These are phyloP conservation scores for Drechslera avenae DNA, from an alignment of 2,329 filamentous ascomycete species.

Conservation along the genomic window DNA sequence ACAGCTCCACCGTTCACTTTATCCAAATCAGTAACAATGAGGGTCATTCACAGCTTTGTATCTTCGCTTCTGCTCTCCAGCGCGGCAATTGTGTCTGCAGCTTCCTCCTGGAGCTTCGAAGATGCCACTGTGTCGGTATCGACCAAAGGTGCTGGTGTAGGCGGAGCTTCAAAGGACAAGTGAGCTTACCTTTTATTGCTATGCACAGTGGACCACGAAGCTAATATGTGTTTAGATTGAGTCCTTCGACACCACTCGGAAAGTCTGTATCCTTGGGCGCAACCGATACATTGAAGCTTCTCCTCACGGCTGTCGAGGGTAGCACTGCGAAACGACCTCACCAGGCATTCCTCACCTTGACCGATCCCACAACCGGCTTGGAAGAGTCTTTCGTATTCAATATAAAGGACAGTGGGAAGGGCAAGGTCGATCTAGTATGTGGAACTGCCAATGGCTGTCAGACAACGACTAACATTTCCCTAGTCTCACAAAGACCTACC, in stretches of 20 bases:
- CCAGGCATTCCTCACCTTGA: constrained; percentile 87
- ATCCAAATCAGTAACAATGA: constrained; percentile 46
- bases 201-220: background rate
- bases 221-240: constrained; percentile 43
- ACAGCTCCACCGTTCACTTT: constrained; percentile 35
- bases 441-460: constrained; percentile 7
- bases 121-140: constrained; percentile 71
- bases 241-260: constrained; percentile 62
- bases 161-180: constrained; percentile 66
- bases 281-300: constrained; percentile 77
- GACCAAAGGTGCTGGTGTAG: constrained; percentile 62
- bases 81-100: constrained; percentile 53
- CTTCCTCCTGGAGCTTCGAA: constrained; percentile 72
- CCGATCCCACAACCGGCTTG: constrained; percentile 74
- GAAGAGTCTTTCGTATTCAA: constrained; percentile 86
- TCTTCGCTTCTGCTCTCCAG: constrained; percentile 51
- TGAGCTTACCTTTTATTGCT: constrained; percentile 49
- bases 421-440: constrained; percentile 79
- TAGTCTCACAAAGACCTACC: constrained; percentile 91
- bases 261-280: constrained; percentile 68
- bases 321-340: constrained; percentile 83
- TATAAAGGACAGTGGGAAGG: constrained; percentile 88
- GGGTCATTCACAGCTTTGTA: constrained; percentile 49
- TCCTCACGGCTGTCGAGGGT: constrained; percentile 79
- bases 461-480: constrained; percentile 31